Percentiles rank a stretch among this genome's conserved stretches.
Evolutionary conservation across 106 monocot genomes (phyloP).

Genomic region (Gastrodia elata): DNA sequence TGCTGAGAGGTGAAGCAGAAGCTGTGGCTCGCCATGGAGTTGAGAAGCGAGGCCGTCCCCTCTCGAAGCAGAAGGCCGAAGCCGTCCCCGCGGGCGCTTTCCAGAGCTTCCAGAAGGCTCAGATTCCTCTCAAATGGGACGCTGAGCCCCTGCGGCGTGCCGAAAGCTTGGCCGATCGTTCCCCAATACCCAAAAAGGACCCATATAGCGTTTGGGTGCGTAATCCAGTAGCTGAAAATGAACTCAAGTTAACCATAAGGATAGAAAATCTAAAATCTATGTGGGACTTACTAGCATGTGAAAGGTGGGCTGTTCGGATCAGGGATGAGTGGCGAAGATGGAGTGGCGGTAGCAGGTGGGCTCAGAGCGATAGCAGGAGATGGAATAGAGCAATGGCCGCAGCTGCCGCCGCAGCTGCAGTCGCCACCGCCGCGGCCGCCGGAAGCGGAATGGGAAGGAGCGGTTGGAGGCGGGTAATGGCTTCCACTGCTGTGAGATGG

Average conservation of each 20-base stretch:
- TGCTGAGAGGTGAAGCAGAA: conserved; percentile 12
- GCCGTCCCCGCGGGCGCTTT: conserved; percentile 14
- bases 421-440: conserved; percentile 1
- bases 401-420: neutral
- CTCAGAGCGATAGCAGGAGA: neutral
- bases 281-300: conserved; percentile 10
- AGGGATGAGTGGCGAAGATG: conserved; percentile 9
- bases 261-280: neutral
- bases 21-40: conserved; percentile 14
- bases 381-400: conserved; percentile 3
- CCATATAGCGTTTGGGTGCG: conserved; percentile 16
- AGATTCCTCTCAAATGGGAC: conserved; percentile 14
- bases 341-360: neutral
- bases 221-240: conserved; percentile 15
- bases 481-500: conserved; percentile 6
- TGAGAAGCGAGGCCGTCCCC: conserved; percentile 17
- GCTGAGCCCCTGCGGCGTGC: neutral
- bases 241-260: neutral
- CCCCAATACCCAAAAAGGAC: conserved; percentile 21
- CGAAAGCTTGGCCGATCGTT: conserved; percentile 14
- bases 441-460: conserved; percentile 14
- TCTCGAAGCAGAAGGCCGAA: conserved; percentile 12
- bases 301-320: conserved; percentile 14
- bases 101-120: conserved; percentile 15
- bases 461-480: conserved; percentile 3